Evolutionary conservation across 257 asterid genomes (phyloP), one percentile per base, ranked within the genome.

Genomic region (Rehmannia glutinosa): DNA sequence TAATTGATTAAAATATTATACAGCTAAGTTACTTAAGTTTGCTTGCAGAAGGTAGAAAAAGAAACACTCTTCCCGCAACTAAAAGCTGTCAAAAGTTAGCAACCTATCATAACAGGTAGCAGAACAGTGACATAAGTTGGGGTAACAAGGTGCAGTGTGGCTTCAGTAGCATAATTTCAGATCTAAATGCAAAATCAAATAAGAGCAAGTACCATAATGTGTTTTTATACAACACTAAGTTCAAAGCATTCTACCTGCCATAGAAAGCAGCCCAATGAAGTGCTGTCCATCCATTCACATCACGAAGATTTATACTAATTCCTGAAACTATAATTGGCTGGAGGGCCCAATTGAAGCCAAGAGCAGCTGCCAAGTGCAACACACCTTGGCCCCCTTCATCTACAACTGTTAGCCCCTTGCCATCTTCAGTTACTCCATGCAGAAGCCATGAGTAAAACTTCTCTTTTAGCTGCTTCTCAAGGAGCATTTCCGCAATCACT

Each of bases 241-340:
- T 32, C 36, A 54, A 45, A 46, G 62, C 41, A 28, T 27, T 23
- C 35, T 82, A 90, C 97, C 97, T 83, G 75, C 95, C 97, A 71
- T 70, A 85, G 62, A 78, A 78, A 73, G 96, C 88, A 78, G 97
- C 98, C 97, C 97, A 92, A 70, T 92, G 98, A 80, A 92, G 96
- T 52, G 97, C 95, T 13, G 96, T 87, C 96, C 96, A 90, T 56
- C 98, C 98, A 80, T 87, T 81, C 33, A 65, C 83, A 77, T 92
- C 98, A 80, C 98, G 98, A 36, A 92, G 87, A 84, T 92, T 92
- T 62, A 90, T 74, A 69, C 90, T 87, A 61, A 90, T 84, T 21
- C 95, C 93, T 30, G 93, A 77, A 38, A 77, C 78, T 41, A 80
- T 70, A 35, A 87, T 75, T 77, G 97, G 89, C 81, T 75, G 79